Evolutionary conservation across 2,329 filamentous ascomycete genomes (phyloP).

Genomic region (Xylaria hypoxylon): DNA sequence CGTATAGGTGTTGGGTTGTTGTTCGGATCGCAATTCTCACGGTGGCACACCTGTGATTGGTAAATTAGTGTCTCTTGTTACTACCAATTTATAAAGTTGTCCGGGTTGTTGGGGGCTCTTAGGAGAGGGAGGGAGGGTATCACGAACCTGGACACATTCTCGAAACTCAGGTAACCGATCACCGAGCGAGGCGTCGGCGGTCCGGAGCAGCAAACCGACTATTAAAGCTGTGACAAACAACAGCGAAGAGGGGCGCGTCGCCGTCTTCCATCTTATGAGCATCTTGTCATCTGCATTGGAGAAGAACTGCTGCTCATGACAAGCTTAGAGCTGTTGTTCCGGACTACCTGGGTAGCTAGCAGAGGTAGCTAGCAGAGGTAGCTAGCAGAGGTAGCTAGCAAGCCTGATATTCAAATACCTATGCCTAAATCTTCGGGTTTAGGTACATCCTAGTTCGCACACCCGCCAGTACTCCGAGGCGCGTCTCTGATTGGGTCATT

Average conservation of each 20-base stretch:
- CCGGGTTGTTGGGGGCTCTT: neutral
- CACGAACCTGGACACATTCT: conserved; percentile 82
- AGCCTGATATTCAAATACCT: too few relatives aligned
- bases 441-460: too few relatives aligned
- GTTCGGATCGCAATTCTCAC: conserved; percentile 80
- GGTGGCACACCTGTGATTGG: conserved; percentile 74
- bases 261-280: conserved; percentile 39
- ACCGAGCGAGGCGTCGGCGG: conserved; percentile 78
- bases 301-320: conserved; percentile 20
- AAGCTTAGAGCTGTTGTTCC: conserved; percentile 21
- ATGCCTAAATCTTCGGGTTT: too few relatives aligned
- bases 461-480: too few relatives aligned
- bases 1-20: conserved; percentile 73
- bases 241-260: conserved; percentile 32
- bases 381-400: too few relatives aligned
- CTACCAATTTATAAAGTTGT: too few relatives aligned
- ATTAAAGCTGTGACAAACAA: conserved; percentile 53
- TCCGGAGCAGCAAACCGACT: conserved; percentile 54
- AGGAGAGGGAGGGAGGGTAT: conserved; percentile 1
- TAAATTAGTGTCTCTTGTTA: conserved; percentile 13
- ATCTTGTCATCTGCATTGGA: conserved; percentile 43
- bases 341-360: neutral
- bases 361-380: too few relatives aligned
- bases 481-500: too few relatives aligned
- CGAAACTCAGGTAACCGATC: conserved; percentile 89